Conservation (phyloP, 2,329 filamentous ascomycete species). For the Pestalotiopsis sp. region DNA sequence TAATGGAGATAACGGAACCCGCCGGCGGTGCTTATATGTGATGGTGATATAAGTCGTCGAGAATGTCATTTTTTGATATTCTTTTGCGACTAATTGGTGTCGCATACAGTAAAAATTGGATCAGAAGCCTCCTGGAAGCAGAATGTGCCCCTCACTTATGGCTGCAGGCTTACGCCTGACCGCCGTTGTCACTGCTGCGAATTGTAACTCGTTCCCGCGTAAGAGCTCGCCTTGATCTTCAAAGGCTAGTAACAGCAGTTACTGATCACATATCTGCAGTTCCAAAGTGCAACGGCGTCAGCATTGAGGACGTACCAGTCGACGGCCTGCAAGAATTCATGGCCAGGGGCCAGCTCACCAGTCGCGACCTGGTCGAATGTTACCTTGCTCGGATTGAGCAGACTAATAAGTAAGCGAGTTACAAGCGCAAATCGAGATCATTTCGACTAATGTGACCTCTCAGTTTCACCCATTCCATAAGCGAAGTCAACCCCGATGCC, state of each 20-base stretch:
- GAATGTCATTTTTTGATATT: too few species aligned
- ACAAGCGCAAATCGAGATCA: neutral
- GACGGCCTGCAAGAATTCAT: constrained; percentile 15
- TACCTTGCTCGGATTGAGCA: constrained; percentile 17
- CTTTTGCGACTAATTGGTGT: too few species aligned
- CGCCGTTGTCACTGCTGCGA: neutral
- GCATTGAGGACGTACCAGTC: constrained; percentile 20
- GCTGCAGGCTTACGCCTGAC: neutral
- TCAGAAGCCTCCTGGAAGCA: neutral
- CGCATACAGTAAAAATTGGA: too few species aligned
- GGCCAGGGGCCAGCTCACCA: constrained; percentile 13
- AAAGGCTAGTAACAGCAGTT: neutral
- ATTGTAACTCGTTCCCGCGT: neutral
- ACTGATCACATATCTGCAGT: neutral
- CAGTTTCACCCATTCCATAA: constrained; percentile 46
- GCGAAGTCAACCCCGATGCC: constrained; percentile 71
- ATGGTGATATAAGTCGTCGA: too few species aligned
- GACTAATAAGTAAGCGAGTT: constrained; percentile 10
- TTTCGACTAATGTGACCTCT: neutral
- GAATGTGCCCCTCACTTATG: neutral
- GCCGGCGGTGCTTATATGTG: too few species aligned
- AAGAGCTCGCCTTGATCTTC: neutral
- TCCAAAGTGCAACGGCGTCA: neutral
- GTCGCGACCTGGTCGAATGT: constrained; percentile 16
- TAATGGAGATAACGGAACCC: too few species aligned